Conservation (phyloP, 2,329 filamentous ascomycete species). For the Plectosphaerella cucumerina region DNA sequence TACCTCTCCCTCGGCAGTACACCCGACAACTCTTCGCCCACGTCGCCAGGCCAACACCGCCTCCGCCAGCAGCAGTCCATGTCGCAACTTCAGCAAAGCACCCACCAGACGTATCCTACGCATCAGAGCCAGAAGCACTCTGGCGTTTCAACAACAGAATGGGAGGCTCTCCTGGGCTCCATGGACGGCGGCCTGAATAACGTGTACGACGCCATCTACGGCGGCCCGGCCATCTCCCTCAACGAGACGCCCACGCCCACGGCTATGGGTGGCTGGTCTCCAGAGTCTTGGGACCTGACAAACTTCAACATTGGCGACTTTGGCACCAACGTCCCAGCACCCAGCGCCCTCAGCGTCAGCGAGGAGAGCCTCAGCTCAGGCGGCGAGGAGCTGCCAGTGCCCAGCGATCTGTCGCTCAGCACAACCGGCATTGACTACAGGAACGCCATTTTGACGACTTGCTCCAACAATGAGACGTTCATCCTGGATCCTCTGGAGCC, state of each 20-base stretch:
- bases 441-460: slow-evolving; percentile 18
- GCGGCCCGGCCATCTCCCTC: slow-evolving; percentile 49
- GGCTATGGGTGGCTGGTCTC: slow-evolving; percentile 45
- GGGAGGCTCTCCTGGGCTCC: slow-evolving; percentile 76
- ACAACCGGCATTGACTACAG: slow-evolving; percentile 30
- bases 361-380: slow-evolving; percentile 55
- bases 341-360: slow-evolving; percentile 52
- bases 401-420: slow-evolving; percentile 26
- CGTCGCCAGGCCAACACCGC: slow-evolving; percentile 41
- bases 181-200: slow-evolving; percentile 78
- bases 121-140: slow-evolving; percentile 26
- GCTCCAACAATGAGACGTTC: slow-evolving; percentile 16
- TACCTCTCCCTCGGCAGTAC: slow-evolving; percentile 52
- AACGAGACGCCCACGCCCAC: slow-evolving; percentile 38
- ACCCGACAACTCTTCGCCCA: slow-evolving; percentile 40
- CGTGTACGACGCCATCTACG: slow-evolving; percentile 81
- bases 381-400: slow-evolving; percentile 45
- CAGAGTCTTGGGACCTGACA: slow-evolving; percentile 52
- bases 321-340: slow-evolving; percentile 32
- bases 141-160: slow-evolving; percentile 62
- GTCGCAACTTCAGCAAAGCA: slow-evolving; percentile 23
- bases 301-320: slow-evolving; percentile 48
- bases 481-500: slow-evolving; percentile 37
- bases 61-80: slow-evolving; percentile 25
- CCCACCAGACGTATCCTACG: slow-evolving; percentile 22